phyloP scores from a whole-genome alignment of 306 rosid species.

The Cucumis melo region DNA sequence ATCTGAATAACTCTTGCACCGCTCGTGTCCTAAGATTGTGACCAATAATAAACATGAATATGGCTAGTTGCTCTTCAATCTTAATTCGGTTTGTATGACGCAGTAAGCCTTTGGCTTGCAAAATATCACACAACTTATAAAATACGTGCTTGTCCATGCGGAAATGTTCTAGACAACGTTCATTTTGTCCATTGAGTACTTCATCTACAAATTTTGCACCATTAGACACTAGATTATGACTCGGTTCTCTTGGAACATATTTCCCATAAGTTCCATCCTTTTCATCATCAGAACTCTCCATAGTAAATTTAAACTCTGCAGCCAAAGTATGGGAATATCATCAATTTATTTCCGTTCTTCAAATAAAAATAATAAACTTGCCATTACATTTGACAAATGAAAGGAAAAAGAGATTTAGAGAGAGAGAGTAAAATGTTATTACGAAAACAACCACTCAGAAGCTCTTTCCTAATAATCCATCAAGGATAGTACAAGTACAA shows the following conservation, averaged over 20 bases:
- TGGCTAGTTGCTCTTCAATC: constrained; percentile 86
- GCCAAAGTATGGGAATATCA: not conserved
- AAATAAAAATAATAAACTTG: not conserved
- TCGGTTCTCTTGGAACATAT: constrained; percentile 35
- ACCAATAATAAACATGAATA: constrained; percentile 80
- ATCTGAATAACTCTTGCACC: constrained; percentile 75
- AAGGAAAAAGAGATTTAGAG: not conserved
- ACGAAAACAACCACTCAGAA: not conserved
- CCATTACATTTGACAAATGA: not conserved
- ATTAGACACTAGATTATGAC: constrained; percentile 31
- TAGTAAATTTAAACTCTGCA: constrained; percentile 20
- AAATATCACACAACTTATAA: constrained; percentile 70
- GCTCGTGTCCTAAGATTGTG: constrained; percentile 80
- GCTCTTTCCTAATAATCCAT: not conserved
- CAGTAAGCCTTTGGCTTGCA: constrained; percentile 71
- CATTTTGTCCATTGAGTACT: constrained; percentile 66
- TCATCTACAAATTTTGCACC: constrained; percentile 73
- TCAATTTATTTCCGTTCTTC: not conserved
- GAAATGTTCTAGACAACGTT: constrained; percentile 53
- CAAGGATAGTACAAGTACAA: not conserved
- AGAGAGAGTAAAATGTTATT: not conserved
- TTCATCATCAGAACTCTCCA: constrained; percentile 82
- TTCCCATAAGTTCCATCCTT: constrained; percentile 30
- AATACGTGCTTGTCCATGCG: constrained; percentile 80
- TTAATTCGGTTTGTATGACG: constrained; percentile 80